Evolutionary conservation across 2,329 filamentous ascomycete species (phyloP).

Genomic region (Fusarium temperatum): DNA sequence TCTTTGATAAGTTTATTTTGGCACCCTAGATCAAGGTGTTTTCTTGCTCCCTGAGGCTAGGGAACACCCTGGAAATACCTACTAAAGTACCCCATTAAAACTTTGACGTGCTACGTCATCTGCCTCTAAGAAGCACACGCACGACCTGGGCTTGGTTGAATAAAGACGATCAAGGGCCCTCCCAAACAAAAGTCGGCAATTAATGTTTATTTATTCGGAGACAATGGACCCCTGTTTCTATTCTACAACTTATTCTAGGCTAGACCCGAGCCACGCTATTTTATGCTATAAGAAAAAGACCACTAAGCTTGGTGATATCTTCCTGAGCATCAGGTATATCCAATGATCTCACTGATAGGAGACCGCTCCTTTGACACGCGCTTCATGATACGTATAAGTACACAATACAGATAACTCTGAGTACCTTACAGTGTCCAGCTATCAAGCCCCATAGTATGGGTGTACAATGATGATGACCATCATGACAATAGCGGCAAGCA

Average conservation of each 20-base stretch:
- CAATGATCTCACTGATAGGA: not conserved
- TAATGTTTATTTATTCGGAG: not conserved
- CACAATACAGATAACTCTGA: not conserved
- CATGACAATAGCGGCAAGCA: not conserved
- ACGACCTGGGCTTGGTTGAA: too few relatives aligned
- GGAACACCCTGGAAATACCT: slow-evolving; percentile 24
- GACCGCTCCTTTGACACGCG: not conserved
- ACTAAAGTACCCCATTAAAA: not conserved
- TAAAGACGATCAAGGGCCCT: not conserved
- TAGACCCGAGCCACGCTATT: not conserved
- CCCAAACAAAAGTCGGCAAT: not conserved
- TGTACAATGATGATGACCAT: not conserved
- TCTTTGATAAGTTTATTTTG: too few relatives aligned
- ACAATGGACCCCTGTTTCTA: not conserved
- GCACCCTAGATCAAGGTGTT: too few relatives aligned
- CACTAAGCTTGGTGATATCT: slow-evolving; percentile 19
- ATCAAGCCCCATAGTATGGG: not conserved
- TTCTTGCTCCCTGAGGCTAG: too few relatives aligned
- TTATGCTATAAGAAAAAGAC: not conserved
- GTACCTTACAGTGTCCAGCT: not conserved
- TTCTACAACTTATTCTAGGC: not conserved
- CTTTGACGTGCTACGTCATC: slow-evolving; percentile 35
- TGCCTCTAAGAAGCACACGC: not conserved
- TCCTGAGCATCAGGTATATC: slow-evolving; percentile 34
- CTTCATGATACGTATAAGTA: not conserved